Conservation (phyloP, 176 grass and related monocot species). For the Carex pumila region DNA sequence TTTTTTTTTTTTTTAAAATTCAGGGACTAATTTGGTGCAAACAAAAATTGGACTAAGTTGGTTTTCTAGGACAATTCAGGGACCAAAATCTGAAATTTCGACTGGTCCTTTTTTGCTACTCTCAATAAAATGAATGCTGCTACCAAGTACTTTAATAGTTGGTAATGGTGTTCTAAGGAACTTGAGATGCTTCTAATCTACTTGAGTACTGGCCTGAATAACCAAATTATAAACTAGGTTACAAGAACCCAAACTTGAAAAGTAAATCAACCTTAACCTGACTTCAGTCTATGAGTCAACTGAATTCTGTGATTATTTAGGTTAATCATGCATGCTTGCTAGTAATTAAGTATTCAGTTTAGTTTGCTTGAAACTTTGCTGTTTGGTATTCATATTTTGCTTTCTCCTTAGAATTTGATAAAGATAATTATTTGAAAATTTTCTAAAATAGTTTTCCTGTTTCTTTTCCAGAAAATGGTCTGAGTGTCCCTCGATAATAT, state of each 20-base stretch:
- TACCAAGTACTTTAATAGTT: background rate
- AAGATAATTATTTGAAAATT: background rate
- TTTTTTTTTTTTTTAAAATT: background rate
- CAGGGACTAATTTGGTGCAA: background rate
- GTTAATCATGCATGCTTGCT: background rate
- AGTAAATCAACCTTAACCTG: background rate
- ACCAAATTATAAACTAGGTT: background rate
- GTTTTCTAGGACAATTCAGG: background rate
- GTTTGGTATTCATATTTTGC: background rate
- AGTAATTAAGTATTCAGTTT: no score
- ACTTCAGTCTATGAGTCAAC: background rate
- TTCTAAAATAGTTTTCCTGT: constrained; percentile 19
- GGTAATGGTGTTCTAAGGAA: background rate
- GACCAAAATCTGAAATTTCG: background rate
- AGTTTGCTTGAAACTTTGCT: background rate
- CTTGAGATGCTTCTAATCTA: background rate
- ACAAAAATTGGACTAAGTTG: background rate
- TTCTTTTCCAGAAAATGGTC: constrained; percentile 62
- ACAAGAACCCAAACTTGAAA: background rate
- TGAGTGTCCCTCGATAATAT: constrained; percentile 76
- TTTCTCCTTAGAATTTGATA: background rate
- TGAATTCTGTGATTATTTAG: background rate
- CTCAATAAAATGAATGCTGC: background rate
- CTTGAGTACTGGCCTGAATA: background rate
- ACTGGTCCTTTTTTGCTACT: background rate